Base-by-base conservation (phyloP, 306 rosid genomes). In the Alnus rubra region DNA sequence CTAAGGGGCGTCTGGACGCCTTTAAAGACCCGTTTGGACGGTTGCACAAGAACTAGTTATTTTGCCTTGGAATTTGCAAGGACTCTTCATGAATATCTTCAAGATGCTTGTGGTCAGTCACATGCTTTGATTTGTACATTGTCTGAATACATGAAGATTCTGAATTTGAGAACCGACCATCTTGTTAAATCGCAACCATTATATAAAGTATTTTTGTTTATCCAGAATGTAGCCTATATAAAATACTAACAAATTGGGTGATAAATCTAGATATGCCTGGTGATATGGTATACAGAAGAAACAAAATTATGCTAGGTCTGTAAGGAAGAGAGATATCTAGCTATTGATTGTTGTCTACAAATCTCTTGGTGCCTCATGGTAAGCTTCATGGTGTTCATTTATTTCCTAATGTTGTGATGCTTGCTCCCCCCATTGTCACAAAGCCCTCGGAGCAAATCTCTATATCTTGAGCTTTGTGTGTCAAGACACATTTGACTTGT, bases 211-310 rank as follows among this genome's bases (percentile, higher is more conserved):
- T 23, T 23, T 23, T 23, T 23, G 28, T 23, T 23, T 23, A 23
- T 23, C 28, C 28, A 23, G 28, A 23, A 23, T 23, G 28, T 23
- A 23, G 28, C 28, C 28, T 23, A 23, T 23, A 23, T 23, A 23
- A 23, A 23, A 23, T 23, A 23, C 28, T 23, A 23, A 23, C 28
- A 23, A 89, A 62, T 39, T 79, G 14, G 85, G 94, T 76, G 97
- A 90, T 78, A 88, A 81, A 85, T 83, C 92, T 71, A 86, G 91
- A 83, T 92, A 90, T 80, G 85, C 89, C 74, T 89, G 97, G 97
- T 93, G 90, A 52, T 83, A 86, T 85, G 98, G 97, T 50, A 74
- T 86, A 73, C 97, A 86, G 73, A 92, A 77, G 93, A 92, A 85
- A 89, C 95, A 86, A 79, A 85, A 78, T 72, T 82, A 91, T 73